Evolutionary conservation across 2,329 filamentous ascomycete genomes (phyloP).

Genomic region (Cercospora sp.): DNA sequence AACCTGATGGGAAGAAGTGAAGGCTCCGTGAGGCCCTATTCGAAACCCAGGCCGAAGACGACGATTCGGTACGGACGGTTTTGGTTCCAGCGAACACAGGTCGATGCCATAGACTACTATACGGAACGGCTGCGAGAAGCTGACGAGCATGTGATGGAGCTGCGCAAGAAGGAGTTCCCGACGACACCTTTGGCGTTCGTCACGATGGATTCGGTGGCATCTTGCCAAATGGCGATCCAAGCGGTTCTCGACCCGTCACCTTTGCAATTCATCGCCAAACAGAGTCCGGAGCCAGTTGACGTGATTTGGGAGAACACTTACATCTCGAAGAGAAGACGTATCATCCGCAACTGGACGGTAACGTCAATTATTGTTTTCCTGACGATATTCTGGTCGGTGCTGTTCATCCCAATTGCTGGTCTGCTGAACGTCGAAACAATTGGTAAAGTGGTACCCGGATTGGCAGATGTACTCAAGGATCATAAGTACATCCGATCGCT

Average conservation of each 20-base stretch:
- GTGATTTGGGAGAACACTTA: constrained; percentile 98
- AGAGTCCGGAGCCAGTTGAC: constrained; percentile 84
- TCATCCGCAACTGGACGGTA: constrained; percentile 77
- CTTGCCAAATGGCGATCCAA: constrained; percentile 92
- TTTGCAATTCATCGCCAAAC: constrained; percentile 77
- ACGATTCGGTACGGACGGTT: constrained; percentile 78
- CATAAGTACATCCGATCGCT: constrained; percentile 73
- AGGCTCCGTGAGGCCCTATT: constrained; percentile 48
- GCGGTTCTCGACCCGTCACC: constrained; percentile 89
- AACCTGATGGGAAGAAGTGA: constrained; percentile 22
- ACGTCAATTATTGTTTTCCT: constrained; percentile 80
- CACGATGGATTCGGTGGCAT: constrained; percentile 93
- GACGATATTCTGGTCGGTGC: constrained; percentile 83
- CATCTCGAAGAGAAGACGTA: constrained; percentile 68
- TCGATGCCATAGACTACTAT: constrained; percentile 94
- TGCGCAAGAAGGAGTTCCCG: constrained; percentile 73
- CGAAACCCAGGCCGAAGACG: constrained; percentile 61
- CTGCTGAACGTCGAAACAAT: constrained; percentile 81
- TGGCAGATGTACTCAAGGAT: constrained; percentile 66
- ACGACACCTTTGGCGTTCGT: constrained; percentile 88
- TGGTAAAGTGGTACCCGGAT: constrained; percentile 65
- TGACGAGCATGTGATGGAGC: constrained; percentile 70
- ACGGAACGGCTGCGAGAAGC: constrained; percentile 77
- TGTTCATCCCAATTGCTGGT: constrained; percentile 76
- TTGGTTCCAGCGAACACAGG: constrained; percentile 66